These are phyloP conservation scores for Rhizomucor miehei DNA, from an alignment of 371 early-diverging fungal species.

Conservation along the genomic window DNA sequence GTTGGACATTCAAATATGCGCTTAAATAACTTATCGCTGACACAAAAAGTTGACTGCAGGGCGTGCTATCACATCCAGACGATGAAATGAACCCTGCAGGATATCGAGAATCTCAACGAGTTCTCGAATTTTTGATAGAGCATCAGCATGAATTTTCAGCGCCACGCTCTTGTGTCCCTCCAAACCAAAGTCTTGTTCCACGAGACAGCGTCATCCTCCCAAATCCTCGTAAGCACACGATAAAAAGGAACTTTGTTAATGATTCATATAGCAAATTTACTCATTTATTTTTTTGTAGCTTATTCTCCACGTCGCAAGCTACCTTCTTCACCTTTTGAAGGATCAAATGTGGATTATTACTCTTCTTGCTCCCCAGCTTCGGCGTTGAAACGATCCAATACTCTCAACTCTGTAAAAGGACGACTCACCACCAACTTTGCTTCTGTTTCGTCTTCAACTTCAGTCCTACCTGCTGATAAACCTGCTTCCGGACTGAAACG, in stretches of 20 bases:
- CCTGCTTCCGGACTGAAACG: constrained; percentile 9
- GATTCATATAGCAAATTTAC: not conserved
- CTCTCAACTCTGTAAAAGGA: not conserved
- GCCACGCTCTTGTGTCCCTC: constrained; percentile 18
- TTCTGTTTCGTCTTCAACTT: not conserved
- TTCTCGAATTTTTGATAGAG: constrained; percentile 56
- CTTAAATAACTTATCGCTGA: not conserved
- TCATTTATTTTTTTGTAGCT: too few species aligned
- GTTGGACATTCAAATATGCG: not conserved
- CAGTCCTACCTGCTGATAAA: not conserved
- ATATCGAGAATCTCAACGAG: constrained; percentile 59
- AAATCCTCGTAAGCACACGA: not conserved
- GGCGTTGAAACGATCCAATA: too few species aligned
- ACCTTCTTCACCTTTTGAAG: too few species aligned
- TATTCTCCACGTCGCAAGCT: too few species aligned
- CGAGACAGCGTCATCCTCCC: constrained; percentile 3
- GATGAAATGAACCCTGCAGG: constrained; percentile 57
- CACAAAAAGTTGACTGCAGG: constrained; percentile 10
- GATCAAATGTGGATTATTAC: too few species aligned
- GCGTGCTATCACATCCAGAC: constrained; percentile 54
- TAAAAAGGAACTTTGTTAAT: not conserved
- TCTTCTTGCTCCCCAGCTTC: too few species aligned
- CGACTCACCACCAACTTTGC: not conserved
- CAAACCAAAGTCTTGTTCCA: constrained; percentile 1
- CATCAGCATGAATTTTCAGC: constrained; percentile 32